phyloP scores from a whole-genome alignment of 306 rosid species.

The Prunus mume region DNA sequence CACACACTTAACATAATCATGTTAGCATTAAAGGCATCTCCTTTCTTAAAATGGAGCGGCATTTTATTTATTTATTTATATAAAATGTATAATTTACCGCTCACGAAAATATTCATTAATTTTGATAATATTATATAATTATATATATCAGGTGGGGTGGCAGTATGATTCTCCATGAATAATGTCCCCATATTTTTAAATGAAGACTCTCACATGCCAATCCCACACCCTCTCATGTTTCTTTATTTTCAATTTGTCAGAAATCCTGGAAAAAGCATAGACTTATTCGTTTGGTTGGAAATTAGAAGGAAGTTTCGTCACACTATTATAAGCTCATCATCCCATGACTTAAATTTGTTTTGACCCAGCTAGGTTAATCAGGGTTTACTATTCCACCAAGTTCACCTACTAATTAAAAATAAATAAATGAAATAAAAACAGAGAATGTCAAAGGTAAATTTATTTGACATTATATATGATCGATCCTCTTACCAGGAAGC shows the following conservation, averaged over 20 bases:
- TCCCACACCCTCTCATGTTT: conserved; percentile 24
- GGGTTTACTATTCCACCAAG: neutral
- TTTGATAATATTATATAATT: neutral
- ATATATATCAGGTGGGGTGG: conserved; percentile 39
- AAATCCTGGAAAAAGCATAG: conserved; percentile 26
- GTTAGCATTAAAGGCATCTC: conserved; percentile 24
- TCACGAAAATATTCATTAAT: neutral
- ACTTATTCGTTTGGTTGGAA: conserved; percentile 32
- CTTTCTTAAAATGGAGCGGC: conserved; percentile 9
- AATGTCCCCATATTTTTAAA: conserved; percentile 1
- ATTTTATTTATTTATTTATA: neutral
- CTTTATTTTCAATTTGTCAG: conserved; percentile 34
- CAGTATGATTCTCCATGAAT: conserved; percentile 40
- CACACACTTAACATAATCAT: conserved; percentile 27
- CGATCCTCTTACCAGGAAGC: conserved; percentile 18
- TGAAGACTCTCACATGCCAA: conserved; percentile 46
- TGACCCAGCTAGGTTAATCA: too few species aligned
- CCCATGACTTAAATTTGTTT: too few species aligned
- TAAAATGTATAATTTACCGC: too few species aligned
- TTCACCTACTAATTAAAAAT: neutral
- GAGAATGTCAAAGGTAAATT: conserved; percentile 21
- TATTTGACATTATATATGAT: conserved; percentile 4
- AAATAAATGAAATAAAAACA: neutral
- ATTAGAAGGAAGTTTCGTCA: conserved; percentile 48
- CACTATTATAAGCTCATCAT: neutral